Conservation (phyloP, 306 rosid genomes). For the Trifolium repens region DNA sequence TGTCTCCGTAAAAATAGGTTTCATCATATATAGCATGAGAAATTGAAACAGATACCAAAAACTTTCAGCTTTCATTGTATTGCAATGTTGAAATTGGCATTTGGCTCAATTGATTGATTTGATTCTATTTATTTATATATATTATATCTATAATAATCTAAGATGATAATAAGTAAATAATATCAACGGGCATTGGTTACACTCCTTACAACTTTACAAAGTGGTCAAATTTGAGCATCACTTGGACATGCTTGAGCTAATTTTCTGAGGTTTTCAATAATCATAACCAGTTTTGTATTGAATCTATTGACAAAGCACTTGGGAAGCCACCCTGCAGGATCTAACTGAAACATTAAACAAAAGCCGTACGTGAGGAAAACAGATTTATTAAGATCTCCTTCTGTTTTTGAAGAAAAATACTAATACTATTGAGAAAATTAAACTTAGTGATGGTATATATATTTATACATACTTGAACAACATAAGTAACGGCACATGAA, state of each 20-base stretch:
- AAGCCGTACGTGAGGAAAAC: background rate
- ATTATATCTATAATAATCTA: slow-evolving; percentile 2
- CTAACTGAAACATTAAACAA: slow-evolving; percentile 56
- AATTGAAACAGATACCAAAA: background rate
- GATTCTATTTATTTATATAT: background rate
- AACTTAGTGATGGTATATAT: no score
- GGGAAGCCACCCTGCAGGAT: slow-evolving; percentile 93
- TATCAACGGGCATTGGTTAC: slow-evolving; percentile 9
- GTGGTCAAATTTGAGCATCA: slow-evolving; percentile 48
- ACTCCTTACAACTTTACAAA: slow-evolving; percentile 30
- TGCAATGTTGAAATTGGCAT: background rate
- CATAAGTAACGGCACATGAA: slow-evolving; percentile 80
- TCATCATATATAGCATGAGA: background rate
- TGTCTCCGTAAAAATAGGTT: no score
- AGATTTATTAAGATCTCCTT: background rate
- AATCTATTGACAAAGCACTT: slow-evolving; percentile 87
- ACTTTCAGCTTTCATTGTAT: background rate
- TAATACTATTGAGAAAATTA: no score
- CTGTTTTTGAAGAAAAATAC: background rate
- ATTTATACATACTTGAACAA: slow-evolving; percentile 53
- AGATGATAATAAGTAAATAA: slow-evolving; percentile 1
- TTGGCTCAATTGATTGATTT: background rate
- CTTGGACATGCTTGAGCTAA: slow-evolving; percentile 68
- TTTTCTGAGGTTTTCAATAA: slow-evolving; percentile 78
- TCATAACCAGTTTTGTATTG: slow-evolving; percentile 81